Evolutionary conservation across 441 rosid genomes (phyloP).

Genomic region (Gossypium gossypioides): DNA sequence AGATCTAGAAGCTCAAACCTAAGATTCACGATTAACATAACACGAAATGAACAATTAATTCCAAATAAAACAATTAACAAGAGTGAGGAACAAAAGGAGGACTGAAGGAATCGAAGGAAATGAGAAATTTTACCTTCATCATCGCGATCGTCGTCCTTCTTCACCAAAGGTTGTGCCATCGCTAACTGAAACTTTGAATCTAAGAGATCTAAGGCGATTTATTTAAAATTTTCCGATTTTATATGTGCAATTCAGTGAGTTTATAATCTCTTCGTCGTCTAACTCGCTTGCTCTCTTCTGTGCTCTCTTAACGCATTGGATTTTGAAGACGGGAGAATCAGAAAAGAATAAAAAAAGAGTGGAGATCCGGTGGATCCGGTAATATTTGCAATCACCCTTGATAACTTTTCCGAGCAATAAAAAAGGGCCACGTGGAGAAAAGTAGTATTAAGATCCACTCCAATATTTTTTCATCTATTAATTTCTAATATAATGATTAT

Average conservation of each 20-base stretch:
- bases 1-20: constrained; percentile 38
- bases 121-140: constrained; percentile 58
- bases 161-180: constrained; percentile 89
- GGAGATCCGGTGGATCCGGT: constrained; percentile 16
- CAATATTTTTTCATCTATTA: no score
- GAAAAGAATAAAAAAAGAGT: background rate
- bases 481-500: no score
- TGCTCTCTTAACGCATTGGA: constrained; percentile 11
- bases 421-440: constrained; percentile 17
- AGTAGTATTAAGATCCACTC: background rate
- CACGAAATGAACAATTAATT: background rate
- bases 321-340: background rate
- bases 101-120: constrained; percentile 6
- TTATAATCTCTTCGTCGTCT: background rate
- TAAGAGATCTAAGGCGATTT: constrained; percentile 17
- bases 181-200: constrained; percentile 19
- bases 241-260: constrained; percentile 12
- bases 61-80: background rate
- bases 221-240: background rate
- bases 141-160: constrained; percentile 98
- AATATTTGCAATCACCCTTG: background rate
- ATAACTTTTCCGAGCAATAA: background rate
- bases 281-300: background rate
- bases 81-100: background rate
- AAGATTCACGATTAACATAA: constrained; percentile 10